Evolutionary conservation across 2,329 filamentous ascomycete genomes (phyloP).

Genomic region (Tolypocladium pustulatum): DNA sequence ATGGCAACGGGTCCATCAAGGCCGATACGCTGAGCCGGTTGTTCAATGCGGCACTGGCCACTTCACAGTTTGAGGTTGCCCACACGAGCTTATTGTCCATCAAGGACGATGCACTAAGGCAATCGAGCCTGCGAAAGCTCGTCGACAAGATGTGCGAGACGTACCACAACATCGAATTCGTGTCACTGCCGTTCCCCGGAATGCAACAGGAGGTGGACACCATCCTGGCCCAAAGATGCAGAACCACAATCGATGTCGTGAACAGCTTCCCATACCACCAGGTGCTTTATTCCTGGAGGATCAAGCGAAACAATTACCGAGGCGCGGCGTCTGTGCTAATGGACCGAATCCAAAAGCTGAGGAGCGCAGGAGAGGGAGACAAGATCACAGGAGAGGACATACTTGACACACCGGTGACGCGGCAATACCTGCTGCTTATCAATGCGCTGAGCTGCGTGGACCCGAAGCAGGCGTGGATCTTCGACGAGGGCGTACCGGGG

Average conservation of each 20-base stretch:
- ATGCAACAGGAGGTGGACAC: conserved; percentile 71
- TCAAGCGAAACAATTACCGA: conserved; percentile 75
- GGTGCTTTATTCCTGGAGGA: conserved; percentile 83
- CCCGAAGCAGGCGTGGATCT: conserved; percentile 71
- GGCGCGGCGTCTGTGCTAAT: conserved; percentile 57
- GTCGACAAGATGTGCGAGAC: conserved; percentile 59
- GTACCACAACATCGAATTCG: conserved; percentile 55
- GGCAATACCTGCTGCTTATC: conserved; percentile 82
- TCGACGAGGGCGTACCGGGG: conserved; percentile 22
- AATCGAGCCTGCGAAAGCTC: conserved; percentile 59
- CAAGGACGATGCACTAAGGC: conserved; percentile 60
- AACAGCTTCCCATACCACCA: conserved; percentile 74
- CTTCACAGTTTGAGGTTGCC: conserved; percentile 70
- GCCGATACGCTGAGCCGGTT: conserved; percentile 71
- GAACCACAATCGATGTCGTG: conserved; percentile 54
- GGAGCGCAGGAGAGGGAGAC: conserved; percentile 47
- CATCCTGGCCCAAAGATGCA: conserved; percentile 62
- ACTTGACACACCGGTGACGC: conserved; percentile 54
- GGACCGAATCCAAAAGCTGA: conserved; percentile 53
- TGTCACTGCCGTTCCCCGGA: conserved; percentile 67
- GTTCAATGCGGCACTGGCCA: conserved; percentile 72
- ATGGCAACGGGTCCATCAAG: conserved; percentile 31
- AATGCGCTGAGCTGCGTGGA: conserved; percentile 85
- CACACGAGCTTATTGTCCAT: conserved; percentile 70
- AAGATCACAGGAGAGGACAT: conserved; percentile 43